Conservation (phyloP, 2,329 filamentous ascomycete genomes). For the Cercospora sesami region DNA sequence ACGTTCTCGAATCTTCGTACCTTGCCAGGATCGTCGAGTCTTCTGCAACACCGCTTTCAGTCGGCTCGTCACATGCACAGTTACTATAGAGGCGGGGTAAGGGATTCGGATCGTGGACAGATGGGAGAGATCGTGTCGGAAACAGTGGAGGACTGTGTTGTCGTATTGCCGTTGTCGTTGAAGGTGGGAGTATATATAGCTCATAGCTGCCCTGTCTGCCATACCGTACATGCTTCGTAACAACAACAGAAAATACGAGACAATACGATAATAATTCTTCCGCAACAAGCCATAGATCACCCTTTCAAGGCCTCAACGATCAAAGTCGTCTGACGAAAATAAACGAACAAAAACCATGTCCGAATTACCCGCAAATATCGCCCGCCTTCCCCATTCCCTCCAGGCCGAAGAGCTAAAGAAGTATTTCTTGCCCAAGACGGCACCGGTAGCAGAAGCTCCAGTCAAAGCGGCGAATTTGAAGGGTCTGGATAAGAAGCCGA, state of each 20-base stretch:
- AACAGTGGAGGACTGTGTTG: neutral
- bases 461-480: neutral
- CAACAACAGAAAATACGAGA: neutral
- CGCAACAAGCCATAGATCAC: neutral
- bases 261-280: neutral
- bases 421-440: neutral
- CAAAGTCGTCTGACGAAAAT: neutral
- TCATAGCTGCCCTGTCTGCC: neutral
- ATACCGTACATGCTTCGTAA: neutral
- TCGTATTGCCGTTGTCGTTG: neutral
- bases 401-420: conserved; percentile 4
- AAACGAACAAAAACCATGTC: neutral
- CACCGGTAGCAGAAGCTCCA: neutral
- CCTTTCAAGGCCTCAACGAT: too few species aligned
- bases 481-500: neutral
- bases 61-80: neutral
- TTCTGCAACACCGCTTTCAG: neutral
- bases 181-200: neutral
- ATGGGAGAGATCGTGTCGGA: neutral
- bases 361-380: neutral
- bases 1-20: neutral
- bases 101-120: neutral
- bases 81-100: neutral
- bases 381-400: neutral
- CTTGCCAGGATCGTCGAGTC: neutral